Evolutionary conservation across 305 asterid genomes (phyloP), one percentile per base, ranked within the genome.

Genomic region (Salvia sclarea): DNA sequence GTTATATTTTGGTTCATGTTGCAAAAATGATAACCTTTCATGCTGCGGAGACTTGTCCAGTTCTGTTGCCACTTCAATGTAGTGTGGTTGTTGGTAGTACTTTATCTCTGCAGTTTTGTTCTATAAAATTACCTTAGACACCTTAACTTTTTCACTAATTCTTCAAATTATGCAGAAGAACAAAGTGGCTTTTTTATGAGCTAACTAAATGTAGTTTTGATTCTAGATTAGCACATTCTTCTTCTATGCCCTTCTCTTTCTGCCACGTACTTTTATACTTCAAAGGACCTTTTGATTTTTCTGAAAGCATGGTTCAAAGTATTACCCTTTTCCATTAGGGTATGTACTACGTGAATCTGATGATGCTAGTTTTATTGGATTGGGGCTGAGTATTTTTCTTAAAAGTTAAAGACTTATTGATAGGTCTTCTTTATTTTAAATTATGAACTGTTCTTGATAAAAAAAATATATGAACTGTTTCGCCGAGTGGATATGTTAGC

Each of bases 21-120:
- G 53, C 66, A 53, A 54, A 37, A 72, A 64, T 68, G 61, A 37
- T 57, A 47, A 57, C 40, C 65, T 17, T 60, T 49, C 30, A 28
- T 67, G 61, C 31, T 54, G 14, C 55, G 33, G 6, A 16, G 58
- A 66, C 31, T 47, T 44, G 49, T 62, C 67, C 30, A 69, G 64
- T 48, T 64, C 59, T 44, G 17, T 48, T 64, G 25, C 48, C 49
- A 17, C 37, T 53, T 53, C 31, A 54, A 25, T 66, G 28, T 70
- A 48, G 54, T 50, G 76, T 59, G 47, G 40, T 70, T 66, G 20
- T 17, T 43, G 35, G 60, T 56, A 5, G 37, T 54, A 60, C 74
- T 37, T 20, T 63, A 55, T 35, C 30, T 70, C 41, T 13, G 21
- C 59, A 55, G 50, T 60, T 68, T 47, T 9, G 54, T 65, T 70